Evolutionary conservation across 2,329 filamentous ascomycete genomes (phyloP).

Genomic region (Fusarium mundagurra): DNA sequence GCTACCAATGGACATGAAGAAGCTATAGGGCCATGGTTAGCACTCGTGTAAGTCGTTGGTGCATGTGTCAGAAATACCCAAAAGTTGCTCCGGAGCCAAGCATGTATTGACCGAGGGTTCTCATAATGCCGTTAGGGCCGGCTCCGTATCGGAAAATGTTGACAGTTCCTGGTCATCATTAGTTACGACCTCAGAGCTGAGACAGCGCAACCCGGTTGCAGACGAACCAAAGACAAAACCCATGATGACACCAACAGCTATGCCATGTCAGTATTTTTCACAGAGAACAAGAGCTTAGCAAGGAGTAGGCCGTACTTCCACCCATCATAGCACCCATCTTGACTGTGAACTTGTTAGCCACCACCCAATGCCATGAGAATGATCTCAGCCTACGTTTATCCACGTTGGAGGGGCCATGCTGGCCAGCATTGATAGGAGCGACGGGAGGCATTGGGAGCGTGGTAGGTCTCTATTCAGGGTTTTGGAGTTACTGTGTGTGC

Average conservation of each 20-base stretch:
- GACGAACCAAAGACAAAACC: slow-evolving; percentile 93
- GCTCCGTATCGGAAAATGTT: slow-evolving; percentile 97
- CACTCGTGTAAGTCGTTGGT: background rate
- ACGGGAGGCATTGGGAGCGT: slow-evolving; percentile 53
- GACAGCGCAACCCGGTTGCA: background rate
- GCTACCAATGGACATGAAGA: slow-evolving; percentile 99
- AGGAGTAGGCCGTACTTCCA: slow-evolving; percentile 76
- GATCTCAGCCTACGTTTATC: slow-evolving; percentile 61
- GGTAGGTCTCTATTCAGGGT: background rate
- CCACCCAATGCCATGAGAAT: slow-evolving; percentile 3
- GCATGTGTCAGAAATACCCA: slow-evolving; percentile 67
- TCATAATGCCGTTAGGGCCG: slow-evolving; percentile 91
- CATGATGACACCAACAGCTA: slow-evolving; percentile 95
- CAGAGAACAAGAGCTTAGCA: background rate
- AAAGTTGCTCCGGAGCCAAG: slow-evolving; percentile 93
- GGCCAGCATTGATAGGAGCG: slow-evolving; percentile 52
- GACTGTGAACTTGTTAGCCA: slow-evolving; percentile 43
- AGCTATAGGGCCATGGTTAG: slow-evolving; percentile 57
- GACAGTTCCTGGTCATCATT: slow-evolving; percentile 73
- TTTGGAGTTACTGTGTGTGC: background rate
- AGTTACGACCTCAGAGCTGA: background rate
- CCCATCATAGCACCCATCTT: slow-evolving; percentile 99
- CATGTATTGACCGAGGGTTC: slow-evolving; percentile 97
- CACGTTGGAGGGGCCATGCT: slow-evolving; percentile 60
- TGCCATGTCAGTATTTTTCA: slow-evolving; percentile 44